A percentile compares a stretch with the other conserved stretches of the same genome.
Evolutionary conservation across 768 basidiomycete genomes (phyloP).

Genomic region (Rhodotorula toruloides): DNA sequence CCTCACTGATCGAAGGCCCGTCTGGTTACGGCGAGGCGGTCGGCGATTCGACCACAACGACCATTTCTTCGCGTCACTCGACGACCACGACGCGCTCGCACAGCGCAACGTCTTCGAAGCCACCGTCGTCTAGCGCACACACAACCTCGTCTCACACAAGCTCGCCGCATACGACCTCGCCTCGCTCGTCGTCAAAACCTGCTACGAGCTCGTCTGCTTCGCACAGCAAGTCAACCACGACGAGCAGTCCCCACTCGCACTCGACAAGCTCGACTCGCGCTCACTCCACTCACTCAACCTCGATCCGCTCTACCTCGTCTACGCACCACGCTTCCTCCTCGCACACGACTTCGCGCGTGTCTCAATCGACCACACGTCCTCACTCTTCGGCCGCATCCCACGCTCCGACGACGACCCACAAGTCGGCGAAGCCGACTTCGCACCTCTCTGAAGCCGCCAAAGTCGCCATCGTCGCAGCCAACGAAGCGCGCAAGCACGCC

Average conservation of each 20-base stretch:
- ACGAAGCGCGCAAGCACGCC: neutral
- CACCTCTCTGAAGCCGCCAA: neutral
- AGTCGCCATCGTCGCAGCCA: neutral
- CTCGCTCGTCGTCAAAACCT: no score
- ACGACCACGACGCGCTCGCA: no score
- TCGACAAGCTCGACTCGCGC: neutral
- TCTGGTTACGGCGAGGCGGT: neutral
- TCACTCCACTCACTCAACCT: no score
- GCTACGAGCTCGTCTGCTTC: no score
- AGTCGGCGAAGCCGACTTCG: no score
- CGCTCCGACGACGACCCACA: neutral
- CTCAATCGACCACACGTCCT: no score
- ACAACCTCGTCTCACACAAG: neutral
- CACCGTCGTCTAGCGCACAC: no score
- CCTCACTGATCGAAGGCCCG: constrained; percentile 4
- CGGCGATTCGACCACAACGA: neutral
- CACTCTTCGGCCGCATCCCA: neutral
- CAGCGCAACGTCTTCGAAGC: neutral
- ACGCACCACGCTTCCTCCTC: neutral
- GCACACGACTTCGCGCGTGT: neutral
- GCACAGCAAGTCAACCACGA: neutral
- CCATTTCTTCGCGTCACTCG: neutral
- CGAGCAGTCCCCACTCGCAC: neutral
- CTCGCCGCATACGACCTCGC: no score
- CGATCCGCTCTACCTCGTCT: neutral